Evolutionary conservation across 768 basidiomycete genomes (phyloP), one percentile per base, ranked within the genome.

Genomic region (Trametes maxima): DNA sequence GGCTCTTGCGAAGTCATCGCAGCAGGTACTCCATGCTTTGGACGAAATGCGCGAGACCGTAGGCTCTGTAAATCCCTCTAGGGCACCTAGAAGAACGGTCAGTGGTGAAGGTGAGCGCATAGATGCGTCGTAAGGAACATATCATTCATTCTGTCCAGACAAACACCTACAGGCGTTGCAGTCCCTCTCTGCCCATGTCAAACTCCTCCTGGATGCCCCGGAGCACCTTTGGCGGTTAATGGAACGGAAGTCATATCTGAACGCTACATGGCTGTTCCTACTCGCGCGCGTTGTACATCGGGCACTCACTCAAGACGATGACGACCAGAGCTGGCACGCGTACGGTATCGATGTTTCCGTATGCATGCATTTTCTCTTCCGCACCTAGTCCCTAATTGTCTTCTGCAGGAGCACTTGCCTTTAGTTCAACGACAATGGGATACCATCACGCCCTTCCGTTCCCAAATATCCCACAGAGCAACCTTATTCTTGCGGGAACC

Each of bases 371-470:
- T 21, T 28, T 28, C 37, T 35, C 21, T 46, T 33, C 14, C 33
- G 2, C 44, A 17, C 5, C 11, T 48, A 1, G 11, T n/a, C 17
- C 37, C 58, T 46, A 65, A 40, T 59, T 55, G 8, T 22, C 24
- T 8, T 1, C 42, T 47, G 16, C 68, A 95, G 94, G 84, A 85
- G 48, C 92, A 95, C 74, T 89, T 95, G 65, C 93, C 95, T 25
- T 78, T 98, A 5, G 85, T 94, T 3, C 90, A 94, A 65, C 87
- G 93, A 37, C 95, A 98, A 74, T 98, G 95, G 95, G 95, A 96
- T 59, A 81, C 85, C 0, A 85, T 98, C 8, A 85, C 87, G 5
- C 92, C 90, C 65, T 94, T 96, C 70, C 87, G 94, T 45, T 79
- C 88, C 0, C 94, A 96, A 69, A 95, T 98, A 63, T 84, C 90